Evolutionary conservation across 148 eudicot genomes (phyloP).

Genomic region (Rheum nobile): DNA sequence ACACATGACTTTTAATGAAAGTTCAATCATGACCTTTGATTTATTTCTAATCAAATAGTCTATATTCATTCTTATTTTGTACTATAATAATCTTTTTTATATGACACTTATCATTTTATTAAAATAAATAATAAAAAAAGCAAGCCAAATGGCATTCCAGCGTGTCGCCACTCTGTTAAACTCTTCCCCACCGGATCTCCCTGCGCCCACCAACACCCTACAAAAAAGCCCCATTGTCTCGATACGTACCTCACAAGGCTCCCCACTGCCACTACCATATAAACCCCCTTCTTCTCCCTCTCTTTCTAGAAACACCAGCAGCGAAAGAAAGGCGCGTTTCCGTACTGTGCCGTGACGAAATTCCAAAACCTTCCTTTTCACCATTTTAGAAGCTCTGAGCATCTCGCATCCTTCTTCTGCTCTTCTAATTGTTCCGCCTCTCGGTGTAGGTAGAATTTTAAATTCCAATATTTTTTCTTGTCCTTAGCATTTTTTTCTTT

Average conservation of each 20-base stretch:
- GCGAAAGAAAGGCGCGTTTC: background rate
- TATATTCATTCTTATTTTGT: too few species aligned
- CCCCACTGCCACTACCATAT: background rate
- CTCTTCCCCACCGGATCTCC: background rate
- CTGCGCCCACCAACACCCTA: background rate
- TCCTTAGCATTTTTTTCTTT: background rate
- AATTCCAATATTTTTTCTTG: background rate
- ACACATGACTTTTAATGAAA: too few species aligned
- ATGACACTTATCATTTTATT: too few species aligned
- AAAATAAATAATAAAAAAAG: background rate
- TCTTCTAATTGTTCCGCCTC: background rate
- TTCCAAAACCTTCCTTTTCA: background rate
- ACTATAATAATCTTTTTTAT: too few species aligned
- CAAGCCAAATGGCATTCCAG: too few species aligned
- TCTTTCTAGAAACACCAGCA: background rate
- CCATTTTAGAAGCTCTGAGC: background rate
- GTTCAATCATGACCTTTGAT: too few species aligned
- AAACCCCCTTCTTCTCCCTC: background rate
- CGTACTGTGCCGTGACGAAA: background rate
- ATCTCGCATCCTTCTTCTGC: background rate
- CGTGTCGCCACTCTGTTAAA: background rate
- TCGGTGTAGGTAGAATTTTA: background rate
- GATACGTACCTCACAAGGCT: background rate
- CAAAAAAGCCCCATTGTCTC: background rate
- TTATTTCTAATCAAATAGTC: too few species aligned